A percentile compares a stretch with the other conserved stretches of the same genome.
Conservation (phyloP, 768 basidiomycete species). For the Mycena filopes region DNA sequence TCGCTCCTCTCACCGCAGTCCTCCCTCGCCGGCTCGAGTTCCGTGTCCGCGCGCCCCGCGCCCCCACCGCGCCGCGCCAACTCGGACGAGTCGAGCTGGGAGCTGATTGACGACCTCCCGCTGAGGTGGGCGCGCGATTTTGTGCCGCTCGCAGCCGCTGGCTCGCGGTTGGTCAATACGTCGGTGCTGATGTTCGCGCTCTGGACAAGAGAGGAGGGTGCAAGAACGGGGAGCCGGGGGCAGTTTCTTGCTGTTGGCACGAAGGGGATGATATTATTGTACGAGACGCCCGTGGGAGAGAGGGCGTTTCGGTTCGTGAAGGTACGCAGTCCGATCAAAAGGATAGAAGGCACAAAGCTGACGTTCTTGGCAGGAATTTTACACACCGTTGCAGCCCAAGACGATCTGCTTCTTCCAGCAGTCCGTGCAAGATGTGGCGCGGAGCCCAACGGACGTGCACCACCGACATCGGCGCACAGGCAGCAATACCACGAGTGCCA, state of each 20-base stretch:
- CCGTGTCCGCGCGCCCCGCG: not conserved
- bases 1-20: constrained; percentile 43
- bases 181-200: constrained; percentile 75
- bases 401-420: constrained; percentile 78
- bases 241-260: constrained; percentile 80
- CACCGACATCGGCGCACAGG: constrained; percentile 52
- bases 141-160: constrained; percentile 76
- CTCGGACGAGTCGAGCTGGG: constrained; percentile 69
- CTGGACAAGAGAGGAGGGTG: constrained; percentile 65
- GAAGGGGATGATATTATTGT: constrained; percentile 77
- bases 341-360: constrained; percentile 1
- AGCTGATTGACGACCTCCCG: constrained; percentile 77
- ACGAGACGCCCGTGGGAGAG: constrained; percentile 86
- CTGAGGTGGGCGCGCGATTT: constrained; percentile 90
- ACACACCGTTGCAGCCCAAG: constrained; percentile 78
- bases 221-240: constrained; percentile 53
- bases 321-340: constrained; percentile 49
- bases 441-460: constrained; percentile 53
- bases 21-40: constrained; percentile 10
- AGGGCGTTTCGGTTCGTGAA: constrained; percentile 86
- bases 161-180: constrained; percentile 68
- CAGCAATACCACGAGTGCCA: constrained; percentile 46
- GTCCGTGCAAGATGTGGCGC: constrained; percentile 62
- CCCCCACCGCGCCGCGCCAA: constrained; percentile 33
- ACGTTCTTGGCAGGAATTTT: constrained; percentile 72